These are phyloP conservation scores for Rhipidocladum racemiflorum DNA, from an alignment of 176 grass and related monocot species.

Conservation along the genomic window DNA sequence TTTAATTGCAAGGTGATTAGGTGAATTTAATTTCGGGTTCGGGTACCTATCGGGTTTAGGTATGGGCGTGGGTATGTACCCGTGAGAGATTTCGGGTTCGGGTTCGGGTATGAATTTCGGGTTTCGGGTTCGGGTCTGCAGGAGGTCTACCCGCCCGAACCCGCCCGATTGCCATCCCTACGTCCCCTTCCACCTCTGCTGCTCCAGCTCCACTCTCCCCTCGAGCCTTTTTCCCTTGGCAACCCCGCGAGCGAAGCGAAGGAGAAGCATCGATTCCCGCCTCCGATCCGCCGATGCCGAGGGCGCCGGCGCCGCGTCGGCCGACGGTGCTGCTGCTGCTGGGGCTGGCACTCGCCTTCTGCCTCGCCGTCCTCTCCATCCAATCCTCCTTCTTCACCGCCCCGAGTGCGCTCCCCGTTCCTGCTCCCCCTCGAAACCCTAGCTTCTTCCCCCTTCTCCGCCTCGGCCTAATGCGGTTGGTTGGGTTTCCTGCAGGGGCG, in stretches of 20 bases:
- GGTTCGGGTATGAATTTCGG: too few relatives aligned
- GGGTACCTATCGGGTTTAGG: too few relatives aligned
- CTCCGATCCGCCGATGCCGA: conserved; percentile 47
- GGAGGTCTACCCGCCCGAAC: too few relatives aligned
- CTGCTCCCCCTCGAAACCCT: not conserved
- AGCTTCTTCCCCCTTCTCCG: not conserved
- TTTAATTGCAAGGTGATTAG: too few relatives aligned
- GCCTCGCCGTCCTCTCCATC: conserved; percentile 71
- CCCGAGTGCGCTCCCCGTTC: conserved; percentile 12
- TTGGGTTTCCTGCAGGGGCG: conserved; percentile 17
- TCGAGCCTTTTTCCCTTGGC: not conserved
- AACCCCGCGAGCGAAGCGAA: not conserved
- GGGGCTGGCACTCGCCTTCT: conserved; percentile 65
- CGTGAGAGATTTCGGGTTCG: too few relatives aligned
- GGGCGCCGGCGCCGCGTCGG: conserved; percentile 40
- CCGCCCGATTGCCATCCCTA: too few relatives aligned
- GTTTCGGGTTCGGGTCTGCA: too few relatives aligned
- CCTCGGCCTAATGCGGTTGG: not conserved
- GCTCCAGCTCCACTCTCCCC: not conserved
- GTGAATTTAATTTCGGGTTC: too few relatives aligned
- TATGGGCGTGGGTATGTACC: too few relatives aligned
- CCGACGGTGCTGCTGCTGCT: conserved; percentile 75
- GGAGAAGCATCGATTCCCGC: not conserved
- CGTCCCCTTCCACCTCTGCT: too few relatives aligned
- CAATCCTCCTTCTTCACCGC: conserved; percentile 76